Base-by-base conservation (phyloP, 2,329 filamentous ascomycete genomes). In the Pseudogymnoascus sp. region DNA sequence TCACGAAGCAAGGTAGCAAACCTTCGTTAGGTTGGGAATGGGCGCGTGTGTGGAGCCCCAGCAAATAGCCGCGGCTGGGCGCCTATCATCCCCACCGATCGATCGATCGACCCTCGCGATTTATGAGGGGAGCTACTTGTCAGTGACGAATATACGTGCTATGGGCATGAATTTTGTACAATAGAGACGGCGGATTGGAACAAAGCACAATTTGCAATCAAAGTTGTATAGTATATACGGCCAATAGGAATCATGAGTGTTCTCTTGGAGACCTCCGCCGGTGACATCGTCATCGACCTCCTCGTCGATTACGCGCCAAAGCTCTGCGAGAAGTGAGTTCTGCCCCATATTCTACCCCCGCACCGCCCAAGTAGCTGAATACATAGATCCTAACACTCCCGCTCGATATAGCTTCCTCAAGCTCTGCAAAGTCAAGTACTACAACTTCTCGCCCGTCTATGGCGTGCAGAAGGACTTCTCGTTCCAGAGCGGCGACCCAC, bases 361-460 rank as follows among this genome's bases (percentile, higher is more conserved):
- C 61, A 43, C 61, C 62, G 63, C 63, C 66, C 62, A 66, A 65
- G 61, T 70, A 70, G 77, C 83, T 86, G 78, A 87, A 78, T 72
- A 73, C 73, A 64, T 70, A 64, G 72, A 76, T 70, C 78, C 78
- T 80, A 78, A 85, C 78, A 78, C 70, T 66, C 74, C 70, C 70
- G 68, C 68, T 67, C 70, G 68, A 70, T 72, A 65, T 75, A 95
- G 91, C 81, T 97, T 99, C 75, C 80, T 99, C 62, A 97, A 99
- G 81, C 89, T 99, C 68, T 97, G 94, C 84, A 97, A 97, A 78
- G 80, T 91, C 76, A 99, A 97, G 78, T 99, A 97, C 78, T 99
- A 97, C 85, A 97, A 97, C 78, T 97, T 95, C 74, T 87, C 91
- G 5, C 94, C 93, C 25, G 78, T 97, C 60, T 90, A 97, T 77